Conservation (phyloP, 192 early-diverging fungal species). For the Coemansia sp. region DNA sequence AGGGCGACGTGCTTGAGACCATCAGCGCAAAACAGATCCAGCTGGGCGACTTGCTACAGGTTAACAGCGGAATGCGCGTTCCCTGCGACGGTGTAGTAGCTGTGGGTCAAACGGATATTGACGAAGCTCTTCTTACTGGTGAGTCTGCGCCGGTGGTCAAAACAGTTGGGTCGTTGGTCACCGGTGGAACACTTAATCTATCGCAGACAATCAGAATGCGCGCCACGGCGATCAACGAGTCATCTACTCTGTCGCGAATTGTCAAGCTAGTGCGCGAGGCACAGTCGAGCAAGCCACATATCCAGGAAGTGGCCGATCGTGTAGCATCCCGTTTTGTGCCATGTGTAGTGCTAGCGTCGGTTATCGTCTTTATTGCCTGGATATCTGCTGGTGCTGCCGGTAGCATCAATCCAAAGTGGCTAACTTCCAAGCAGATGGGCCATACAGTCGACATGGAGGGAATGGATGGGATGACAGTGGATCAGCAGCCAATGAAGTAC, state of each 20-base stretch:
- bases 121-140: conserved; percentile 94
- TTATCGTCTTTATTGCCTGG: conserved; percentile 81
- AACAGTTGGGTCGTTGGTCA: conserved; percentile 61
- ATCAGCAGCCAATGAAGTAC: conserved; percentile 41
- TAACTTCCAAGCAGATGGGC: conserved; percentile 25
- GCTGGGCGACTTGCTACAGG: conserved; percentile 48
- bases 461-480: conserved; percentile 1
- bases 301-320: conserved; percentile 86
- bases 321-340: conserved; percentile 94
- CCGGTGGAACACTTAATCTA: conserved; percentile 92
- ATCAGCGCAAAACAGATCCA: conserved; percentile 43
- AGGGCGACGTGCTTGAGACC: conserved; percentile 18
- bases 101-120: conserved; percentile 55
- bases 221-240: conserved; percentile 79
- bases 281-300: conserved; percentile 89
- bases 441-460: neutral
- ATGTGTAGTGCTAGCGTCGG: conserved; percentile 67
- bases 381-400: conserved; percentile 47
- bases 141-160: conserved; percentile 87
- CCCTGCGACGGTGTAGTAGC: conserved; percentile 53
- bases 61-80: conserved; percentile 66
- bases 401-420: conserved; percentile 24
- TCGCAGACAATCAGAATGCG: conserved; percentile 75
- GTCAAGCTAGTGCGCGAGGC: conserved; percentile 90
- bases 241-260: conserved; percentile 87